Conservation (phyloP, 2,329 filamentous ascomycete species). For the Monosporascus sp. region DNA sequence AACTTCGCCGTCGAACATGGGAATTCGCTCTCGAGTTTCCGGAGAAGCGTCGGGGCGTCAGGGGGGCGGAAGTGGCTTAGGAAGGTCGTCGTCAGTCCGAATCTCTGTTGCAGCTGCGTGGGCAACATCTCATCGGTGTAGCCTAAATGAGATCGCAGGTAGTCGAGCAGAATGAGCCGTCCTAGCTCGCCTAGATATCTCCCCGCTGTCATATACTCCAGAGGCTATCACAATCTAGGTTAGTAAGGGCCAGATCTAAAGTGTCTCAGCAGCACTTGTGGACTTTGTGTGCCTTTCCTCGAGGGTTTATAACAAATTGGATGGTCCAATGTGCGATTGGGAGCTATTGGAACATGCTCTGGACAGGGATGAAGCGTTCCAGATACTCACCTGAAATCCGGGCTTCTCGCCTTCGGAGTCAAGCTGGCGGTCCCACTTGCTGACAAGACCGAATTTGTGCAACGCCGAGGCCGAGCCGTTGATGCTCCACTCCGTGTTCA, state of each 20-base stretch:
- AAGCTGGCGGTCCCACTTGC: slow-evolving; percentile 63
- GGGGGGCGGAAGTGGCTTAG: slow-evolving; percentile 63
- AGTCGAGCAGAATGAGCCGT: slow-evolving; percentile 63
- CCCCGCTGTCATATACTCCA: slow-evolving; percentile 80
- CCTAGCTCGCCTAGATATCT: slow-evolving; percentile 73
- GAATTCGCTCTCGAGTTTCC: slow-evolving; percentile 47
- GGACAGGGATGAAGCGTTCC: too few relatives aligned
- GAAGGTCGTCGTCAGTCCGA: slow-evolving; percentile 66
- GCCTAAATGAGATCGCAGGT: slow-evolving; percentile 42
- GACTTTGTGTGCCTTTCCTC: too few relatives aligned
- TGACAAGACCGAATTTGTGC: slow-evolving; percentile 57
- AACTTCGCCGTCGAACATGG: slow-evolving; percentile 40
- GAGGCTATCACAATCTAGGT: slow-evolving; percentile 34
- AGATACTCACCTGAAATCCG: slow-evolving; percentile 54
- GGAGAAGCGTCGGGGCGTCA: slow-evolving; percentile 35
- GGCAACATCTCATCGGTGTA: slow-evolving; percentile 46
- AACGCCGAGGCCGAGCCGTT: slow-evolving; percentile 67
- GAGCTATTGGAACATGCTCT: too few relatives aligned
- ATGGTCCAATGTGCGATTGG: too few relatives aligned
- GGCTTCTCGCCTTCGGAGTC: slow-evolving; percentile 63
- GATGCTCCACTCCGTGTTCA: slow-evolving; percentile 84
- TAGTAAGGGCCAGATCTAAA: too few relatives aligned
- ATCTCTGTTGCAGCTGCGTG: slow-evolving; percentile 46
- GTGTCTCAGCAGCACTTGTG: too few relatives aligned
- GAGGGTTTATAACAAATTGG: too few relatives aligned